These are phyloP conservation scores for Drosera spatulata DNA, from an alignment of 179 eudicot genomes.

Conservation along the genomic window DNA sequence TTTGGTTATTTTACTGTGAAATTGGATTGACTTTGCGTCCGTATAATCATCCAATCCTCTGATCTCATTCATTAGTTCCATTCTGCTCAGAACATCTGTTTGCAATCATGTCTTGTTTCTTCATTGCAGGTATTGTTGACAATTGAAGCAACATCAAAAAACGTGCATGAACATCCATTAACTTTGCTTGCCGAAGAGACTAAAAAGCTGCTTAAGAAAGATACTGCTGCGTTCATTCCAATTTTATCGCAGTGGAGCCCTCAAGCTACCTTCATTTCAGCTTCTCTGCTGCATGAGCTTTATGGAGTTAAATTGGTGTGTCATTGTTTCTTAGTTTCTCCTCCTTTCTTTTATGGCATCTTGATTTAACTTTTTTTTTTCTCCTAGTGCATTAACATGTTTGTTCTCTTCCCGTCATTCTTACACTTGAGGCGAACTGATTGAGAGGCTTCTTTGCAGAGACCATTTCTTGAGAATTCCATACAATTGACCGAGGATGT, in stretches of 20 bases:
- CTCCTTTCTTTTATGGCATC: not conserved
- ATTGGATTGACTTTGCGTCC: too few relatives aligned
- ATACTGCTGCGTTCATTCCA: conserved; percentile 60
- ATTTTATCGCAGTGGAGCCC: conserved; percentile 76
- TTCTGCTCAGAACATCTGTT: too few relatives aligned
- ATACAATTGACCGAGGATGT: conserved; percentile 99
- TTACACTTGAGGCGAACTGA: not conserved
- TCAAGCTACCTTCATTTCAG: conserved; percentile 65
- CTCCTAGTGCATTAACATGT: not conserved
- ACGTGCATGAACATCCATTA: conserved; percentile 77
- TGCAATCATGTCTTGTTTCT: not conserved
- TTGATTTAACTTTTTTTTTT: not conserved
- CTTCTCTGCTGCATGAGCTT: conserved; percentile 90
- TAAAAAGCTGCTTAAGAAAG: conserved; percentile 64
- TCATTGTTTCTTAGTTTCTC: conserved; percentile 3
- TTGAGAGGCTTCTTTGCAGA: conserved; percentile 33
- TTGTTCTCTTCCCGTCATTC: not conserved
- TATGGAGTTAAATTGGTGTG: conserved; percentile 91
- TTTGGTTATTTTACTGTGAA: too few relatives aligned
- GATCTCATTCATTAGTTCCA: too few relatives aligned
- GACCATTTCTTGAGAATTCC: conserved; percentile 77
- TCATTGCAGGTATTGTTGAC: conserved; percentile 56
- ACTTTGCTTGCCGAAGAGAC: conserved; percentile 85
- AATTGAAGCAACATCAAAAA: conserved; percentile 60
- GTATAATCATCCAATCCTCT: too few relatives aligned